Evolutionary conservation across 1,284 basidiomycete genomes (phyloP).

Genomic region (Kwoniella shivajii): DNA sequence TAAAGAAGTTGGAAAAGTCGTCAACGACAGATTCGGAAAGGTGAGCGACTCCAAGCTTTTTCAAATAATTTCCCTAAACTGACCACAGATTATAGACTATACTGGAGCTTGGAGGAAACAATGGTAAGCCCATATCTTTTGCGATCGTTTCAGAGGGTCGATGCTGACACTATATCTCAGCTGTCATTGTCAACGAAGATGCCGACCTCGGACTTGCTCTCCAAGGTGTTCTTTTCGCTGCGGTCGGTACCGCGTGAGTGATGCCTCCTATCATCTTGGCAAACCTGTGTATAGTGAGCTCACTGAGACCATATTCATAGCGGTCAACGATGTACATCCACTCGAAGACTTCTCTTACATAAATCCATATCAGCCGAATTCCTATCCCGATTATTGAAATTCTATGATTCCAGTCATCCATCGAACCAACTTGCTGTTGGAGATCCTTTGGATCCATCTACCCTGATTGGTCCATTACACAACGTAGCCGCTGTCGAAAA

Average conservation of each 20-base stretch:
- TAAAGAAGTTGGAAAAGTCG: slow-evolving; percentile 74
- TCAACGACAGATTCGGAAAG: slow-evolving; percentile 63
- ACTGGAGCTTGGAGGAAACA: slow-evolving; percentile 94
- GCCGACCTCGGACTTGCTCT: slow-evolving; percentile 87
- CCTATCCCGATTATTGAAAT: slow-evolving; percentile 66
- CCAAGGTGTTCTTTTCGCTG: slow-evolving; percentile 81
- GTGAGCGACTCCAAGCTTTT: slow-evolving; percentile 12
- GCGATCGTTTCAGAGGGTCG: not conserved
- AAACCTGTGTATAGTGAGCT: not conserved
- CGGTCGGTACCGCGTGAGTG: slow-evolving; percentile 76
- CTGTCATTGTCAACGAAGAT: slow-evolving; percentile 88
- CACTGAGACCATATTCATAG: slow-evolving; percentile 15
- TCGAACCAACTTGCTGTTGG: slow-evolving; percentile 65
- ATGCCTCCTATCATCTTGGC: not conserved
- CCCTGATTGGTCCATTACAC: slow-evolving; percentile 87
- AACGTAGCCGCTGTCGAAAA: slow-evolving; percentile 65
- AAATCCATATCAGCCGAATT: slow-evolving; percentile 74
- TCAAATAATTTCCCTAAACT: not conserved
- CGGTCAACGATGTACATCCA: slow-evolving; percentile 93
- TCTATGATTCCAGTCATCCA: slow-evolving; percentile 63
- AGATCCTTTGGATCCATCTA: slow-evolving; percentile 72
- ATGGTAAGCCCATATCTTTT: slow-evolving; percentile 56
- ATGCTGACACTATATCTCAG: slow-evolving; percentile 8
- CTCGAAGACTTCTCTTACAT: slow-evolving; percentile 85
- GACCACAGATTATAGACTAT: slow-evolving; percentile 60